Evolutionary conservation across 2,329 filamentous ascomycete genomes (phyloP).

Genomic region (Scedosporium aurantiacum): DNA sequence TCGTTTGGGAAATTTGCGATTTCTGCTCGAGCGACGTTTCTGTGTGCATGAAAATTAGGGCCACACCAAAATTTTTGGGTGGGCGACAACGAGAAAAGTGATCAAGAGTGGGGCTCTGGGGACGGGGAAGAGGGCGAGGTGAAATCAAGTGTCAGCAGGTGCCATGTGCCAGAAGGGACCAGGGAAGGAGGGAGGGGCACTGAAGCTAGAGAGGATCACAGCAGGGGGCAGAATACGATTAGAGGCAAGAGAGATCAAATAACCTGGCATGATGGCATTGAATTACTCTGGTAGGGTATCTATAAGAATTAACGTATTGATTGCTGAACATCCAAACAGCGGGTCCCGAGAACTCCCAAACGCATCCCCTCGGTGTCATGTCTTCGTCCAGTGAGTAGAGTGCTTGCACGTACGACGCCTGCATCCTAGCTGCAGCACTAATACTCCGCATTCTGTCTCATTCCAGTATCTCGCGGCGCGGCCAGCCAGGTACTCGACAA

Average conservation of each 20-base stretch:
- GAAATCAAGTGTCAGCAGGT: not conserved
- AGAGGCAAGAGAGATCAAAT: no score
- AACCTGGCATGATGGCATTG: not conserved
- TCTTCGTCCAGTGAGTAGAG: not conserved
- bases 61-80: conserved; percentile 3
- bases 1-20: conserved; percentile 6
- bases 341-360: not conserved
- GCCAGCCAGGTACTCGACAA: not conserved
- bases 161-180: not conserved
- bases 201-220: no score
- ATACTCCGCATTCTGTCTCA: not conserved
- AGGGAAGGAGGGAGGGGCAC: not conserved
- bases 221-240: no score
- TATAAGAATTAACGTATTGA: not conserved
- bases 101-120: not conserved
- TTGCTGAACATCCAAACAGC: not conserved
- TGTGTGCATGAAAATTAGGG: conserved; percentile 7
- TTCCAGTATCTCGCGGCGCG: not conserved
- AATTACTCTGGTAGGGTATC: not conserved
- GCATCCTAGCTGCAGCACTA: not conserved
- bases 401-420: not conserved
- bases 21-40: conserved; percentile 3
- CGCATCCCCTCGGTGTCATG: not conserved
- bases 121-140: not conserved
- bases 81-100: not conserved